Evolutionary conservation across 345 rosid species (phyloP).

Genomic region (Diplotaxis tenuifolia): DNA sequence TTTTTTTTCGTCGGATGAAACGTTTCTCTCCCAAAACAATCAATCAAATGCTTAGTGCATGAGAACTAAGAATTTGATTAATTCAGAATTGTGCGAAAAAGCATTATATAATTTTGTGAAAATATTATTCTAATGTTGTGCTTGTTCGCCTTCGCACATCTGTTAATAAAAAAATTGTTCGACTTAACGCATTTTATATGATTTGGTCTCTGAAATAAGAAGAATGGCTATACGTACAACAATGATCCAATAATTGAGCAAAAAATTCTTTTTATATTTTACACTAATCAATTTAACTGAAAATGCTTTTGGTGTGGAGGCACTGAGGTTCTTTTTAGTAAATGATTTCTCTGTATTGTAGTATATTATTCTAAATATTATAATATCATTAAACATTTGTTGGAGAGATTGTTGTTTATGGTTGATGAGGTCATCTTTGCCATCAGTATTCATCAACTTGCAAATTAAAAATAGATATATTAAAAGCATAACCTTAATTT

Average conservation of each 20-base stretch:
- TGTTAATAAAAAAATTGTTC: no score
- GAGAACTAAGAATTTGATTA: no score
- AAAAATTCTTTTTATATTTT: background rate
- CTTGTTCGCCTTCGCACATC: background rate
- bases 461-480: background rate
- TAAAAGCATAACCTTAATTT: slow-evolving; percentile 30
- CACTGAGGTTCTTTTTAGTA: background rate
- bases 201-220: background rate
- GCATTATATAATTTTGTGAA: background rate
- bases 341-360: background rate
- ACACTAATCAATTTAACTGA: background rate
- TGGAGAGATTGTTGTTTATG: slow-evolving; percentile 36
- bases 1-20: no score
- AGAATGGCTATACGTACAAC: background rate
- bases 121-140: background rate
- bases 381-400: slow-evolving; percentile 17
- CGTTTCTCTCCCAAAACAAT: no score
- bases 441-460: slow-evolving; percentile 38
- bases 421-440: slow-evolving; percentile 38
- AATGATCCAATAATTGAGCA: background rate
- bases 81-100: background rate
- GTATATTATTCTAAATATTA: slow-evolving; percentile 3
- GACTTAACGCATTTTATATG: background rate
- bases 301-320: slow-evolving; percentile 7
- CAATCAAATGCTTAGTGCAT: background rate